Evolutionary conservation across 2,329 filamentous ascomycete genomes (phyloP), one percentile per base, ranked within the genome.

Genomic region (Fusarium sp.): DNA sequence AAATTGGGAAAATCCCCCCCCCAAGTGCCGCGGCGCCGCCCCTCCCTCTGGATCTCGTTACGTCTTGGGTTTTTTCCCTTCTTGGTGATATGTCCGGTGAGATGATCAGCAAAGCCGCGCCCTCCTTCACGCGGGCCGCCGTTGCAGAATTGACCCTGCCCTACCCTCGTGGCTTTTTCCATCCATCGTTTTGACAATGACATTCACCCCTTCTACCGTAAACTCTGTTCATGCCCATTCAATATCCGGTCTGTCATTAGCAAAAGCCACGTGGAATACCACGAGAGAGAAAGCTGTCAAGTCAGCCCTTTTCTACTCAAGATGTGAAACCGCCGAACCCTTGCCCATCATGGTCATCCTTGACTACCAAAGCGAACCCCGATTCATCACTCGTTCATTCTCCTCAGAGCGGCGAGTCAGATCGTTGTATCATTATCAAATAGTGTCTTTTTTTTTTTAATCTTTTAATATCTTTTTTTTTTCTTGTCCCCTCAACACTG

Each of bases 81-180:
- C 42, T 14, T 6, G 42, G 59, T 27, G 20, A 24, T 8, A 35
- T n/a, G 45, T 22, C 42, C 31, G 59, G 20, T 34, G 40, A 37
- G 6, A 47, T 40, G 61, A 56, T 56, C 61, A 16, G 24, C 61
- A 37, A 50, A 34, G 5, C 61, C 61, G 29, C 42, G 29, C 42
- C 42, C 42, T 22, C 42, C 42, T 47, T 27, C 42, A 47, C 47
- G 61, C 47, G 61, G 61, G 61, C 61, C 61, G 61, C 61, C 61
- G 47, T 56, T 63, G 34, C 35, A 37, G 47, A 24, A 16, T 7
- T 29, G 27, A 27, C 24, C 45, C 34, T 31, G 10, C 29, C 29
- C 31, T 34, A 11, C 31, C 31, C 31, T 29, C n/a, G 54, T 42
- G 34, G 57, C 58, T 52, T 52, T 11, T 52, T 27, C 24, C 24